A percentile compares a stretch with the other conserved stretches of the same genome.
These are phyloP conservation scores for Rhododendron simsii DNA, from an alignment of 148 eudicot species.

Conservation along the genomic window DNA sequence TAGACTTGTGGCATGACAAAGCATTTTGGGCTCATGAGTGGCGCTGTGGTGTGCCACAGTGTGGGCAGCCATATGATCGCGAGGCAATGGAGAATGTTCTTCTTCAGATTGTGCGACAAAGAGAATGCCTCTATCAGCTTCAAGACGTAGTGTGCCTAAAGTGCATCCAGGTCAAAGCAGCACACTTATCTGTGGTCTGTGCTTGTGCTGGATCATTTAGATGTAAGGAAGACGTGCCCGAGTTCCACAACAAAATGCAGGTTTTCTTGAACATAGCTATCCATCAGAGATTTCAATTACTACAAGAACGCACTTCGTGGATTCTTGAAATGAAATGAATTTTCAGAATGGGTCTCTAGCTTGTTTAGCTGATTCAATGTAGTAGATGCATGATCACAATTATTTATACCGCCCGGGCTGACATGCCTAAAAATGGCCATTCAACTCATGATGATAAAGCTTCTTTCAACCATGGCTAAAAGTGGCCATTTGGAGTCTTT, in stretches of 20 bases:
- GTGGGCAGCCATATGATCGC: conserved; percentile 87
- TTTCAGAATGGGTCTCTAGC: background rate
- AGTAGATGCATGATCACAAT: background rate
- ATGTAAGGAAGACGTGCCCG: conserved; percentile 68
- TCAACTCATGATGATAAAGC: conserved; percentile 17
- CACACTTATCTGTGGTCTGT: conserved; percentile 81
- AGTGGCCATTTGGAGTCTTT: background rate
- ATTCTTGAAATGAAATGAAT: conserved; percentile 54
- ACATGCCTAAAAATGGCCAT: background rate
- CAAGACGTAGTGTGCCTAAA: conserved; percentile 88
- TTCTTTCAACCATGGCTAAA: background rate
- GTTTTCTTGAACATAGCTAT: conserved; percentile 62
- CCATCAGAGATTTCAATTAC: conserved; percentile 68
- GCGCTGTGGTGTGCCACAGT: conserved; percentile 80
- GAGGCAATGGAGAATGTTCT: conserved; percentile 84
- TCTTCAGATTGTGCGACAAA: conserved; percentile 79
- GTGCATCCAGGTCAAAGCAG: conserved; percentile 85
- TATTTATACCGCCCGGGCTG: too few relatives aligned
- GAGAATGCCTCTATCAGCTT: conserved; percentile 88
- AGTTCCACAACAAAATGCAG: conserved; percentile 71
- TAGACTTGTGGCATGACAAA: conserved; percentile 76
- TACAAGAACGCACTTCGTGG: conserved; percentile 86
- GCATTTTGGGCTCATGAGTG: conserved; percentile 69
- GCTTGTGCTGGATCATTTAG: conserved; percentile 79
- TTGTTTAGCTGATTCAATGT: background rate